phyloP scores from a whole-genome alignment of 2,329 filamentous ascomycete species.

The Aphanocladium album region DNA sequence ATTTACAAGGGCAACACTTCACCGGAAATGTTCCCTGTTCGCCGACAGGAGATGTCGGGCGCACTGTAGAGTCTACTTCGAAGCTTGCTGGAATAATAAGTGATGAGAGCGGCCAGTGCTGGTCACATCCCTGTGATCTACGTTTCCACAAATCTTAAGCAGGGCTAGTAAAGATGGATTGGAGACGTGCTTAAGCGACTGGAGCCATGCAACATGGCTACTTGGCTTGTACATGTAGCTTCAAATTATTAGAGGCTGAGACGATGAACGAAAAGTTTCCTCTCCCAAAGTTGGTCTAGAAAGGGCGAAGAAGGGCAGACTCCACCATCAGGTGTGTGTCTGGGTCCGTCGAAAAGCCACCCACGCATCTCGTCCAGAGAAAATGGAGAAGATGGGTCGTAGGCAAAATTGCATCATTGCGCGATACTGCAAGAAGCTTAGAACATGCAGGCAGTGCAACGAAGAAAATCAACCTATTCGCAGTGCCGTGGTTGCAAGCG shows the following conservation, averaged over 20 bases:
- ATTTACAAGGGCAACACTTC: neutral
- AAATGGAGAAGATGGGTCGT: neutral
- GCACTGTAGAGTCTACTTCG: neutral
- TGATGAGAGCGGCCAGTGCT: neutral
- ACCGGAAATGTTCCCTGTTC: neutral
- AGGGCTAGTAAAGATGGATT: neutral
- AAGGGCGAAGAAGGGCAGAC: neutral
- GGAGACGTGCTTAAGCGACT: neutral
- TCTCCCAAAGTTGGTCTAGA: neutral
- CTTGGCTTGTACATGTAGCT: neutral
- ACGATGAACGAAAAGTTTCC: neutral
- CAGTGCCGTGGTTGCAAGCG: neutral
- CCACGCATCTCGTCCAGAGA: neutral
- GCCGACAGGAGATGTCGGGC: neutral
- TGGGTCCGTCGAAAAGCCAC: conserved; percentile 7
- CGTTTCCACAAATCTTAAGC: neutral
- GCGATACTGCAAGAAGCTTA: conserved; percentile 5
- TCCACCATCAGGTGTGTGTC: neutral
- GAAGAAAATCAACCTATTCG: neutral
- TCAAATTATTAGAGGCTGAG: neutral
- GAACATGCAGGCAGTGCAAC: neutral
- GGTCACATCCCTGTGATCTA: neutral
- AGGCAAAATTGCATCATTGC: conserved; percentile 6
- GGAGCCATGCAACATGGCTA: neutral
- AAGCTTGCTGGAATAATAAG: neutral